Conservation (phyloP, 495 filamentous ascomycete species). For the Cudoniella acicularis region DNA sequence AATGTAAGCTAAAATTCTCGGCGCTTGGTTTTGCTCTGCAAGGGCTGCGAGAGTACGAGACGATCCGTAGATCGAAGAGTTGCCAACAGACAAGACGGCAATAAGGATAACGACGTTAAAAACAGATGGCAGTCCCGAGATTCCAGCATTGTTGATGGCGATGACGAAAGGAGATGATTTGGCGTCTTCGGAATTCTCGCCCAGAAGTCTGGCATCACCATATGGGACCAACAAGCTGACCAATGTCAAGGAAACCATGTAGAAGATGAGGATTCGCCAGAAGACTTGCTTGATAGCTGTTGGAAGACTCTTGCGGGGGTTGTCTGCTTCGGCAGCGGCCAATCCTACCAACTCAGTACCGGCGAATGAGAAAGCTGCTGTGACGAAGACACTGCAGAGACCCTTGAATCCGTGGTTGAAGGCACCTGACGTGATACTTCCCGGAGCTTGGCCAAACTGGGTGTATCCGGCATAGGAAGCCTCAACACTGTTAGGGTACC, state of each 20-base stretch:
- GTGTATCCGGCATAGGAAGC: constrained; percentile 14
- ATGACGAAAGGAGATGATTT: constrained; percentile 87
- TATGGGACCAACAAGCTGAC: constrained; percentile 53
- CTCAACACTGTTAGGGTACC: constrained; percentile 61
- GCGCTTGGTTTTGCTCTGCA: constrained; percentile 81
- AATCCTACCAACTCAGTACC: constrained; percentile 90
- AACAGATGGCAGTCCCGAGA: constrained; percentile 69
- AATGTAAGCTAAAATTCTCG: constrained; percentile 71
- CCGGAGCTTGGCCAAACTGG: neutral
- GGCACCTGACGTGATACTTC: constrained; percentile 60
- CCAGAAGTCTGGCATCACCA: constrained; percentile 55
- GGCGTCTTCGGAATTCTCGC: constrained; percentile 54
- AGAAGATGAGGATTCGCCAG: constrained; percentile 89
- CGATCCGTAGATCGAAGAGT: constrained; percentile 82
- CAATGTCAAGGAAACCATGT: constrained; percentile 67
- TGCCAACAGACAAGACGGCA: constrained; percentile 81
- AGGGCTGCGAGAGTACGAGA: constrained; percentile 84
- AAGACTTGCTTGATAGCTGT: constrained; percentile 91
- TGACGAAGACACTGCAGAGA: constrained; percentile 89
- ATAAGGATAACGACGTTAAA: constrained; percentile 92
- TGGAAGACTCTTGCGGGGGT: constrained; percentile 84
- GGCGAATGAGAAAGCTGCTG: constrained; percentile 86
- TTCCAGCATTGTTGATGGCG: constrained; percentile 77
- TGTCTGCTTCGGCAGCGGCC: constrained; percentile 82
- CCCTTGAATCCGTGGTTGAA: constrained; percentile 94